These are phyloP conservation scores for Escovopsis sp. DNA, from an alignment of 2,329 filamentous ascomycete genomes.

Conservation along the genomic window DNA sequence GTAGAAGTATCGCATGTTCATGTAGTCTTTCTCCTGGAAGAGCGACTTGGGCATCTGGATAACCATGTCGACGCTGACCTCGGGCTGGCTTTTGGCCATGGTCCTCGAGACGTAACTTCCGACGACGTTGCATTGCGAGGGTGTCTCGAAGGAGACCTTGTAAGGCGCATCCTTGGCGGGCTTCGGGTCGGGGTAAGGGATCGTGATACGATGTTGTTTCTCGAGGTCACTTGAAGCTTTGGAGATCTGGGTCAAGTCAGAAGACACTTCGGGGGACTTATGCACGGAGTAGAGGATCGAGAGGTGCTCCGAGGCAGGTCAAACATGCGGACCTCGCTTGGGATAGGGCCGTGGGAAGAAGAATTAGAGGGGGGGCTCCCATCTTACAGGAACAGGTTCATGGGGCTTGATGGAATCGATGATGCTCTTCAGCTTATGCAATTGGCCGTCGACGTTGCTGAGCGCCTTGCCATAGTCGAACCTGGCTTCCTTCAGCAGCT, in stretches of 20 bases:
- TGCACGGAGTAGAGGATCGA: background rate
- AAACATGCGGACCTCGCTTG: background rate
- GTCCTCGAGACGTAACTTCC: slow-evolving; percentile 75
- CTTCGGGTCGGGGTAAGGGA: slow-evolving; percentile 74
- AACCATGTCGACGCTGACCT: slow-evolving; percentile 61
- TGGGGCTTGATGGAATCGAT: slow-evolving; percentile 37
- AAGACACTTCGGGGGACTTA: background rate
- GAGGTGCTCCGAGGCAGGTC: background rate
- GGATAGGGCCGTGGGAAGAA: background rate
- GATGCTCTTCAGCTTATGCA: slow-evolving; percentile 37
- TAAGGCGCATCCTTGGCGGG: slow-evolving; percentile 66
- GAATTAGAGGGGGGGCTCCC: background rate
- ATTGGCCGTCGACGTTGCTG: slow-evolving; percentile 30
- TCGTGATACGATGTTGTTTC: slow-evolving; percentile 49
- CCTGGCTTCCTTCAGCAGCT: slow-evolving; percentile 40
- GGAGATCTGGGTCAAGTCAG: slow-evolving; percentile 33
- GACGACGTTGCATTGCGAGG: slow-evolving; percentile 68
- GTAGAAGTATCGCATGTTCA: slow-evolving; percentile 88
- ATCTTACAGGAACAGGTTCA: slow-evolving; percentile 33
- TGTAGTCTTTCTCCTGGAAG: slow-evolving; percentile 89
- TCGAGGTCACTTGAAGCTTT: slow-evolving; percentile 56
- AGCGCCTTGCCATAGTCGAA: slow-evolving; percentile 37
- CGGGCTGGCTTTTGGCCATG: slow-evolving; percentile 47
- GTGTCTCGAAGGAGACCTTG: slow-evolving; percentile 64
- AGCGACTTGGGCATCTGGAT: slow-evolving; percentile 68